phyloP scores from a whole-genome alignment of 1,284 basidiomycete genomes.

The Cryptococcus neoformans region DNA sequence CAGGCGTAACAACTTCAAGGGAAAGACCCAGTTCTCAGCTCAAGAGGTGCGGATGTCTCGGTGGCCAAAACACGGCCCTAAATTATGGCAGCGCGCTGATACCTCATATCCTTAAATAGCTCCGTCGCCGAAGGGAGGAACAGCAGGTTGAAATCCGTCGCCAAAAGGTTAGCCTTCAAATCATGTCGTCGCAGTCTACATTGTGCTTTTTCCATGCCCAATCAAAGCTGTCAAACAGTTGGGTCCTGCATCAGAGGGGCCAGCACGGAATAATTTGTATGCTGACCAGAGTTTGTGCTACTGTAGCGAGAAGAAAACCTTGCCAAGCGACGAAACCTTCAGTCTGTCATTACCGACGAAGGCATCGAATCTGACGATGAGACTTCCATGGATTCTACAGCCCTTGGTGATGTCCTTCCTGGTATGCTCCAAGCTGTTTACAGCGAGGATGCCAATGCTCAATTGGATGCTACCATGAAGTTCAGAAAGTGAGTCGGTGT shows the following conservation, averaged over 20 bases:
- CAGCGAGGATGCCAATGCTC: constrained; percentile 84
- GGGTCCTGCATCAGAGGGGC: too few species aligned
- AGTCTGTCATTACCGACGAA: constrained; percentile 60
- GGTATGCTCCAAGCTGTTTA: constrained; percentile 89
- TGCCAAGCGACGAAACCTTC: constrained; percentile 90
- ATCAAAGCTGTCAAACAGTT: too few species aligned
- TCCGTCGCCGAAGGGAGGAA: constrained; percentile 90
- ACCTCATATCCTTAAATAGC: constrained; percentile 40
- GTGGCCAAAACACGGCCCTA: neutral
- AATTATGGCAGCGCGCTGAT: neutral
- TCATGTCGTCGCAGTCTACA: neutral
- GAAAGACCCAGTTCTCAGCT: constrained; percentile 50
- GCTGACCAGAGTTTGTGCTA: neutral
- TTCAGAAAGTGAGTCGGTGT: constrained; percentile 73
- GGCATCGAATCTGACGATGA: constrained; percentile 75
- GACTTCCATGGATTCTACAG: constrained; percentile 52
- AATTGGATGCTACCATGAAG: constrained; percentile 90
- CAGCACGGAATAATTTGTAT: neutral
- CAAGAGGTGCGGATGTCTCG: constrained; percentile 39
- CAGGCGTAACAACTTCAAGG: constrained; percentile 50
- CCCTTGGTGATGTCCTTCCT: constrained; percentile 55
- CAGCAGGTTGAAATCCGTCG: constrained; percentile 96
- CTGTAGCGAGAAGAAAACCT: constrained; percentile 83
- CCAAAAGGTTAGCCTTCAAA: constrained; percentile 60
- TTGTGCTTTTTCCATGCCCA: neutral